phyloP scores from a whole-genome alignment of 75 land plant genomes.

The Pinus taeda region DNA sequence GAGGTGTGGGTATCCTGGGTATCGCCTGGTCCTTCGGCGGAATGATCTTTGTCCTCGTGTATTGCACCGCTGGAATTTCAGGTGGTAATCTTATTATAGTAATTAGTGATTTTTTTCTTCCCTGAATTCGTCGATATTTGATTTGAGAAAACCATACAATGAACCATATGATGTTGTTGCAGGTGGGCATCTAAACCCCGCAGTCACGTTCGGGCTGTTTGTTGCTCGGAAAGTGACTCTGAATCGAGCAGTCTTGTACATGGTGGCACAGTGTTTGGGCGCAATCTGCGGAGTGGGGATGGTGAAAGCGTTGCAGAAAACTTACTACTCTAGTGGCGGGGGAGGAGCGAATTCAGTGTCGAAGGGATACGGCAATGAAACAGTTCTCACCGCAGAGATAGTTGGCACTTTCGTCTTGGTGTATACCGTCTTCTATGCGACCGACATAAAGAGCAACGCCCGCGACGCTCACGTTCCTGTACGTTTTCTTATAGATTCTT shows the following conservation, averaged over 20 bases:
- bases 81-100: not conserved
- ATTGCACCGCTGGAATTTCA: conserved; percentile 25
- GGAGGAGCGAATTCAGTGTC: conserved; percentile 44
- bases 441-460: conserved; percentile 20
- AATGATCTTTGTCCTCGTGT: conserved; percentile 19
- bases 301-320: conserved; percentile 44
- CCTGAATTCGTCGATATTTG: no score
- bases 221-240: conserved; percentile 53
- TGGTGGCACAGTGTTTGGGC: conserved; percentile 30
- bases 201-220: conserved; percentile 37
- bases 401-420: conserved; percentile 28
- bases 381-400: conserved; percentile 21
- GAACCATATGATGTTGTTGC: no score
- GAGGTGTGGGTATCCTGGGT: conserved; percentile 10
- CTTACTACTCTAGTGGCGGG: conserved; percentile 10
- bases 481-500: not conserved
- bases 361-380: conserved; percentile 10
- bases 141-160: no score
- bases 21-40: conserved; percentile 24
- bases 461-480: conserved; percentile 30
- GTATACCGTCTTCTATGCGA: conserved; percentile 24
- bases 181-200: conserved; percentile 14
- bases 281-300: conserved; percentile 42
- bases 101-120: no score
- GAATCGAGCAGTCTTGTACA: conserved; percentile 45